These are phyloP conservation scores for Mycena rebaudengoi DNA, from an alignment of 768 basidiomycete genomes.

Conservation along the genomic window DNA sequence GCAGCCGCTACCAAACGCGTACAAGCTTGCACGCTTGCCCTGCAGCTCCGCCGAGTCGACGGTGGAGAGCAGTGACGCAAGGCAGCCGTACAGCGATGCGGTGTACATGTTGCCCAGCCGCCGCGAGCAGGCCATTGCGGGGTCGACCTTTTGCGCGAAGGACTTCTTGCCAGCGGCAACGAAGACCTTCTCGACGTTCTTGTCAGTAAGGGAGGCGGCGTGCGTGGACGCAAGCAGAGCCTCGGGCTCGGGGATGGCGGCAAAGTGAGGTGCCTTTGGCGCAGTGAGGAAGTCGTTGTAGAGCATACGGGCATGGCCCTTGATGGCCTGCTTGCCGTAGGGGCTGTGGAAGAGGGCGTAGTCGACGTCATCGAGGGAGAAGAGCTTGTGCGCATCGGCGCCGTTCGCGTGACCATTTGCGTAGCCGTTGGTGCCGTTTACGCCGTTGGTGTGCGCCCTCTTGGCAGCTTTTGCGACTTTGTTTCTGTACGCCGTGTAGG, in stretches of 20 bases:
- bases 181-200: slow-evolving; percentile 95
- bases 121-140: slow-evolving; percentile 86
- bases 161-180: slow-evolving; percentile 77
- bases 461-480: slow-evolving; percentile 78
- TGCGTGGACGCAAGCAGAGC: slow-evolving; percentile 71
- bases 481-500: slow-evolving; percentile 85
- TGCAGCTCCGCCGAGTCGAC: slow-evolving; percentile 74
- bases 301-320: slow-evolving; percentile 91
- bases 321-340: slow-evolving; percentile 98
- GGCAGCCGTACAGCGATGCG: slow-evolving; percentile 92
- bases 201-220: slow-evolving; percentile 87
- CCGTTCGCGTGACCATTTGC: slow-evolving; percentile 47
- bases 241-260: slow-evolving; percentile 76
- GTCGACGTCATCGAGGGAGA: slow-evolving; percentile 87
- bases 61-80: slow-evolving; percentile 84
- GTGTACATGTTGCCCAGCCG: slow-evolving; percentile 99
- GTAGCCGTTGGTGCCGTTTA: slow-evolving; percentile 48
- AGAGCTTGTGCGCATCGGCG: slow-evolving; percentile 47
- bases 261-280: slow-evolving; percentile 74
- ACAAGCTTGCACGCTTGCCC: slow-evolving; percentile 91
- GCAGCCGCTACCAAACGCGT: slow-evolving; percentile 96
- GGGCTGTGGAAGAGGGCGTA: slow-evolving; percentile 97
- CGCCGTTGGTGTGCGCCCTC: slow-evolving; percentile 47
- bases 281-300: slow-evolving; percentile 92
- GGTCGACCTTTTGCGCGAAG: slow-evolving; percentile 80